phyloP scores from a whole-genome alignment of 2,329 filamentous ascomycete species.

The Pezizomycotina sp. region DNA sequence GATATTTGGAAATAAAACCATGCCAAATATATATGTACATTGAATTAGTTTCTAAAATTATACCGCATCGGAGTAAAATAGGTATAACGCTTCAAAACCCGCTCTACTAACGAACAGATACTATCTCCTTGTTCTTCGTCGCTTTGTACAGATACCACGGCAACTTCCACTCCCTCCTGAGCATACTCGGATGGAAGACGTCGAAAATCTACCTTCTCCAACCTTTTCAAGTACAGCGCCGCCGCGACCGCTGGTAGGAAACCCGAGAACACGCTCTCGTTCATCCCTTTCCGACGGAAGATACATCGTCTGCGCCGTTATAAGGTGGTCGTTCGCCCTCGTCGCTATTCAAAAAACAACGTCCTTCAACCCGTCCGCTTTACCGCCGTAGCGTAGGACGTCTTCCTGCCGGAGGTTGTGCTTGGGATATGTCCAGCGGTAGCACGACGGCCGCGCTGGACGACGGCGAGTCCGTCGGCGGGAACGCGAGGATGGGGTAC shows the following conservation, averaged over 20 bases:
- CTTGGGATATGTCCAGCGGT: conserved; percentile 79
- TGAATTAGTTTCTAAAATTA: too few species aligned
- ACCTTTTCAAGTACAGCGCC: conserved; percentile 55
- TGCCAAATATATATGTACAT: too few species aligned
- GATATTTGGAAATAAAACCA: too few species aligned
- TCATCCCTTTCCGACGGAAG: conserved; percentile 60
- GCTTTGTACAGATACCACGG: conserved; percentile 46
- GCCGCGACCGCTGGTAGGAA: conserved; percentile 42
- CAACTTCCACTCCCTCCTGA: conserved; percentile 61
- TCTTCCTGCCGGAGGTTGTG: conserved; percentile 71
- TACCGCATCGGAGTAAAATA: too few species aligned
- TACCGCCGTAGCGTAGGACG: conserved; percentile 55
- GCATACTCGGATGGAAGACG: conserved; percentile 47
- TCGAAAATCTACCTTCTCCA: conserved; percentile 79
- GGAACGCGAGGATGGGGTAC: conserved; percentile 77
- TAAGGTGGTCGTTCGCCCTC: conserved; percentile 84
- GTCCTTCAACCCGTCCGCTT: conserved; percentile 68
- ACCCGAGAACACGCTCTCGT: conserved; percentile 42
- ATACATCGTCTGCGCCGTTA: conserved; percentile 84
- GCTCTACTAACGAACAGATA: too few species aligned
- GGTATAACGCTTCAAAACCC: too few species aligned
- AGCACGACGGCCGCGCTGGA: conserved; percentile 49
- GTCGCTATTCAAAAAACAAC: conserved; percentile 87
- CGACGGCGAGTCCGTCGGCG: conserved; percentile 27
- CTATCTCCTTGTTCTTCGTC: too few species aligned